Evolutionary conservation across 257 asterid species (phyloP), one percentile per base, ranked within the genome.

Genomic region (Solanum appendiculatum): DNA sequence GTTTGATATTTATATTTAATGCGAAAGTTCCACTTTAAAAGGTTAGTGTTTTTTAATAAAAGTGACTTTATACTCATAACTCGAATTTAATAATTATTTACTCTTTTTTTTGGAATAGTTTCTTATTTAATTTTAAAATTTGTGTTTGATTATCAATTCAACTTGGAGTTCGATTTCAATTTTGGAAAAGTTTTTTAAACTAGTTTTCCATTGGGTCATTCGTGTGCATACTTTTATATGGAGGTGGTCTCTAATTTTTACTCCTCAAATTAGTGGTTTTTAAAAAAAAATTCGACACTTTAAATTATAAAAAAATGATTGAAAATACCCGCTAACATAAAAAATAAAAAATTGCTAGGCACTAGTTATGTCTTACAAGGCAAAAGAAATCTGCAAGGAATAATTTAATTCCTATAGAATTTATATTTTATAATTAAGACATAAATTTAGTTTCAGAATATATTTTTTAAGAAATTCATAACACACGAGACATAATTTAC

Each of bases 61-160:
- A 60, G 31, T 1, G 1, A 60, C 25, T 60, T 1, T 10, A n/a
- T 60, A 60, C 2, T n/a, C 66, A n/a, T 56, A 20, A 20, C 5
- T 56, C 5, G 11, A 56, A 0, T 58, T 54, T n/a, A n/a, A n/a
- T n/a, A n/a, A n/a, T n/a, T n/a, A n/a, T n/a, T n/a, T n/a, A n/a
- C n/a, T n/a, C 9, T 40, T 40, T 40, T 40, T 9, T 40, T 9
- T 8, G 9, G 11, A 40, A 40, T 40, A 40, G 9, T 40, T 60
- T 2, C 9, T 0, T 1, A 58, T 23, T 23, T 58, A 21, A 9
- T 8, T 20, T 56, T 0, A 56, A 1, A 0, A 21, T 8, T 0
- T 20, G 12, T 56, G 1, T 54, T 18, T 20, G 63, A n/a, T 54
- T 54, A 0, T 54, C 18, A 2, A 48, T 48, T 48, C 58, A 48